phyloP scores from a whole-genome alignment of 75 land plant genomes.

The Selaginella tamariscina region DNA sequence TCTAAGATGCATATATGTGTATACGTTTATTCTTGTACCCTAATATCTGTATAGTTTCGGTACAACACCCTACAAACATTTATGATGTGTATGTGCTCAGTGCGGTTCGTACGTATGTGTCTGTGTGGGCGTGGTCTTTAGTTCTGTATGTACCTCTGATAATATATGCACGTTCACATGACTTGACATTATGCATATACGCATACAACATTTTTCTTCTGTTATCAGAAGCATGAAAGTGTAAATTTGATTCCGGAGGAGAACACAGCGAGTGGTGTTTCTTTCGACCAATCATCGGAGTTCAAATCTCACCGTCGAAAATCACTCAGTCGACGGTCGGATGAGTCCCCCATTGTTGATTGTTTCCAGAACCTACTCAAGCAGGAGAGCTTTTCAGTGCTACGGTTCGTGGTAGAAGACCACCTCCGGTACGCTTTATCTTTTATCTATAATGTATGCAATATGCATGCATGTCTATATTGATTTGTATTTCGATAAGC shows the following conservation, averaged over 20 bases:
- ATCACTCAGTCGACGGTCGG: constrained; percentile 31
- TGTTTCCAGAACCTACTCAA: constrained; percentile 20
- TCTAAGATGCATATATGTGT: no score
- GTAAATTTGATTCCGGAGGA: constrained; percentile 23
- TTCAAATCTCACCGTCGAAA: constrained; percentile 28
- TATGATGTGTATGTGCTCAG: no score
- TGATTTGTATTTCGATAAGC: no score
- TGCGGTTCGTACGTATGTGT: no score
- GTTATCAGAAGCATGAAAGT: constrained; percentile 45
- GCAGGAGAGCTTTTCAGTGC: constrained; percentile 27
- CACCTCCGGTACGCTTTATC: constrained; percentile 34
- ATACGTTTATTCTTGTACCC: no score
- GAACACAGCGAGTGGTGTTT: constrained; percentile 48
- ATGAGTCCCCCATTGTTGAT: constrained; percentile 28
- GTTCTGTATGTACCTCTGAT: no score
- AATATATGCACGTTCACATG: no score
- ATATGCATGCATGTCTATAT: no score
- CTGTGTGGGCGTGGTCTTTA: no score
- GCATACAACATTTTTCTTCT: constrained; percentile 12
- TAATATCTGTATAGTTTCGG: no score
- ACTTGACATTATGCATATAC: constrained; percentile 15
- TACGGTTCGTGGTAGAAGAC: constrained; percentile 27
- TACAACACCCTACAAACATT: no score
- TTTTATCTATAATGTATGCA: neutral
- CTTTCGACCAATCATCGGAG: constrained; percentile 38